Base-by-base conservation (phyloP, 1,284 basidiomycete genomes). In the Microbotryum scabiosae region DNA sequence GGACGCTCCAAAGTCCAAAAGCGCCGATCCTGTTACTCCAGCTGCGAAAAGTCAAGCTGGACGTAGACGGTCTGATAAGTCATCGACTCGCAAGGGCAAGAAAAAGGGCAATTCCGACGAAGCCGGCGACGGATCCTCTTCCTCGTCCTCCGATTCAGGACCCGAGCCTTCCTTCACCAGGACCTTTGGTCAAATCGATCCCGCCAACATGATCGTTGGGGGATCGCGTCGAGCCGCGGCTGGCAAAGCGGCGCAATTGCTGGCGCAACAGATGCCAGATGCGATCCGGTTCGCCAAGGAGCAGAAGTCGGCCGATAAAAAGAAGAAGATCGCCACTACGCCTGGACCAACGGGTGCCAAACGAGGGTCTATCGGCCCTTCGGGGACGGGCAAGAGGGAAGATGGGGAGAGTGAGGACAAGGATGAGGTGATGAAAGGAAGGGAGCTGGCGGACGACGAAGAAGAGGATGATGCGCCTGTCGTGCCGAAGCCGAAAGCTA, bases 231-330 rank as follows among this genome's bases (percentile, higher is more conserved):
- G 75, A 20, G 78, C 76, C 23, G 88, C 88, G 10, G 87, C 88
- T 1, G 78, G 79, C 18, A 82, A 80, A 67, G 88, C 87, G 2
- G 79, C 77, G 4, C 77, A 81, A 65, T 79, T 77, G 66, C 74
- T 91, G 48, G 81, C 80, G 44, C 80, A 86, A 16, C 80, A 80
- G 64, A 88, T 89, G 83, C 85, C 86, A 0, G 88, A 91, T 69
- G 78, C 88, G 12, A 68, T 83, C 51, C 80, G 77, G 61, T 90
- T 80, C 68, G 82, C 88, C 26, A 46, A 41, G 51, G 43, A 32
- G 53, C 21, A 44, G 25, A 26, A 58, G 57, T 51, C 25, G 10
- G 45, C 44, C 50, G 54, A 32, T 5, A 61, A 58, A 46, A 54
- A 49, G 44, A 50, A 56, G 32, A 54, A 61, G 51, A 51, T 61